Base-by-base conservation (phyloP, 1,284 basidiomycete genomes). In the Afroboletus lepidellus region DNA sequence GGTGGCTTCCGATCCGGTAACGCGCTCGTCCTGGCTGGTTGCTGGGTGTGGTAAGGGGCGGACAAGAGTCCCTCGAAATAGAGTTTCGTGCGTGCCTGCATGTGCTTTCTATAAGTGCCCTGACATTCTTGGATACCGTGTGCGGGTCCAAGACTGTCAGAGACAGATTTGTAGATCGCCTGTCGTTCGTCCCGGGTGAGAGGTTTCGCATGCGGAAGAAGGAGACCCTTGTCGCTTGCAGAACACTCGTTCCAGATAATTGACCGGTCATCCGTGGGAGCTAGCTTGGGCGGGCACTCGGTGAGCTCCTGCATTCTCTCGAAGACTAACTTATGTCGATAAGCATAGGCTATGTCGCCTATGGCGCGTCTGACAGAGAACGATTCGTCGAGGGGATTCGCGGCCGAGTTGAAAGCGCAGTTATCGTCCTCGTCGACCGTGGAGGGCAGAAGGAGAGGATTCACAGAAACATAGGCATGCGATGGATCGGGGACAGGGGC, bases 21-120 rank as follows among this genome's bases (percentile, higher is more conserved):
- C 2, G 46, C 43, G 24, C 29, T 50, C 25, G 45, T 47, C 51
- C 43, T 57, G 37, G 47, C 36, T 5, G 53, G 46, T 45, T 42
- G 58, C 37, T 60, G 56, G 29, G 54, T 30, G 9, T 52, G 54
- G 45, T 16, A 48, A 52, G 56, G 53, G 13, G 39, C 50, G 24
- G 57, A 44, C 43, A 74, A 46, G 42, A 76, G 63, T 1, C 67
- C 65, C 46, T 76, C 68, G 54, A 75, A 79, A 63, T 78, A 80
- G 38, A 72, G 64, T 50, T 71, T 71, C 27, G 69, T 66, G 59
- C 73, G 77, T 52, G 74, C 71, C 53, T 76, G 70, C 81, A 83
- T 83, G 58, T 77, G 74, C 37, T 72, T 66, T 54, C 72, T 73
- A 63, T 84, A 84, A 5, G 77, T 76, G 29, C 79, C 81, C 49